phyloP scores from a whole-genome alignment of 2,329 filamentous ascomycete species.

The Dactylellina parvicollis region DNA sequence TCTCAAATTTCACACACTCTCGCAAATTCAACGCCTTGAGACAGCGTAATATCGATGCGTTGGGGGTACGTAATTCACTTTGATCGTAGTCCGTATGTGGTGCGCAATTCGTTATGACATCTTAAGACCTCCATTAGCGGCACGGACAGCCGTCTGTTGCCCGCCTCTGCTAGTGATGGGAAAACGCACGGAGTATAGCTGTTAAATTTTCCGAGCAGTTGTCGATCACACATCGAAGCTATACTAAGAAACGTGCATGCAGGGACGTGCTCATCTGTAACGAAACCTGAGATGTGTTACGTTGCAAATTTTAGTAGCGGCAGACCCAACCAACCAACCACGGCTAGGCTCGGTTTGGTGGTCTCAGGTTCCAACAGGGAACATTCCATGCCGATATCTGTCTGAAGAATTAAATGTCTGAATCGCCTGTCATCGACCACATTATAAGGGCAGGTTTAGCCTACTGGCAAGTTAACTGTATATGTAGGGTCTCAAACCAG shows the following conservation, averaged over 20 bases:
- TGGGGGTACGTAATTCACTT: constrained; percentile 32
- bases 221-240: neutral
- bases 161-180: neutral
- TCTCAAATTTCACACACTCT: neutral
- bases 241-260: neutral
- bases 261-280: constrained; percentile 4
- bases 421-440: neutral
- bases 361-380: neutral
- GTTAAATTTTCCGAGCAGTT: too few species aligned
- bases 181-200: too few species aligned
- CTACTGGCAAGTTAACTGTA: neutral
- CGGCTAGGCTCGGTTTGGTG: constrained; percentile 12
- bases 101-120: constrained; percentile 26
- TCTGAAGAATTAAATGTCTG: neutral
- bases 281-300: constrained; percentile 20
- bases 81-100: neutral
- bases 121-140: neutral
- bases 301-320: constrained; percentile 37
- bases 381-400: neutral
- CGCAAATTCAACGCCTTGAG: neutral
- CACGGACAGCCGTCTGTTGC: neutral
- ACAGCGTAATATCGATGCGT: neutral
- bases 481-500: neutral
- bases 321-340: constrained; percentile 6
- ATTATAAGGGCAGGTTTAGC: constrained; percentile 4